Evolutionary conservation across 805 yeast species (phyloP).

Genomic region (Saturnispora ahearnii): DNA sequence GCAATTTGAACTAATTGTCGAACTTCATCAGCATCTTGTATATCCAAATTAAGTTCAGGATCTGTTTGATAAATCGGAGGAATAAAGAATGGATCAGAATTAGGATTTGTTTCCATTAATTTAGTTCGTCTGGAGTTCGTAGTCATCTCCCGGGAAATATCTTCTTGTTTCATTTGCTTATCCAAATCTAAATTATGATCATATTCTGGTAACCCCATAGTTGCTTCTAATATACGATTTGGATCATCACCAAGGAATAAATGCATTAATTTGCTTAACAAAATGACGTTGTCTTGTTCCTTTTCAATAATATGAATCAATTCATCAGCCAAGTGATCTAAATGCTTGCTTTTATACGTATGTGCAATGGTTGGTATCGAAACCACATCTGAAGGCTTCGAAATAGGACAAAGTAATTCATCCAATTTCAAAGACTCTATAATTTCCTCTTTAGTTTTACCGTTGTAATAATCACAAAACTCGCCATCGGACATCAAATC

Average conservation of each 20-base stretch:
- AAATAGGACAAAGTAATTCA: conserved; percentile 64
- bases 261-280: conserved; percentile 61
- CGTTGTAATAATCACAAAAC: conserved; percentile 15
- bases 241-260: conserved; percentile 86
- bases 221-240: conserved; percentile 50
- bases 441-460: conserved; percentile 23
- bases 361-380: conserved; percentile 58
- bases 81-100: conserved; percentile 55
- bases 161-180: conserved; percentile 17
- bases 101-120: conserved; percentile 10
- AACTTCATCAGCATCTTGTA: conserved; percentile 56
- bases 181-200: conserved; percentile 48
- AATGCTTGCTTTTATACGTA: conserved; percentile 51
- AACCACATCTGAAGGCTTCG: conserved; percentile 71
- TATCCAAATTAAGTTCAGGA: conserved; percentile 35
- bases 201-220: conserved; percentile 57
- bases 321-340: conserved; percentile 56
- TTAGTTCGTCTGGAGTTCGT: conserved; percentile 13
- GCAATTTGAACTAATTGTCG: conserved; percentile 70
- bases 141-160: conserved; percentile 16
- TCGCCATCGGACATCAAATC: conserved; percentile 2
- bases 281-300: conserved; percentile 72
- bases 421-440: conserved; percentile 44
- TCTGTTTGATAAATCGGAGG: conserved; percentile 44
- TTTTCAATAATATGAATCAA: conserved; percentile 69